Percentiles rank a stretch among this genome's conserved stretches.
Conservation (phyloP, 1,284 basidiomycete species). For the Tylopilus orsonianus region DNA sequence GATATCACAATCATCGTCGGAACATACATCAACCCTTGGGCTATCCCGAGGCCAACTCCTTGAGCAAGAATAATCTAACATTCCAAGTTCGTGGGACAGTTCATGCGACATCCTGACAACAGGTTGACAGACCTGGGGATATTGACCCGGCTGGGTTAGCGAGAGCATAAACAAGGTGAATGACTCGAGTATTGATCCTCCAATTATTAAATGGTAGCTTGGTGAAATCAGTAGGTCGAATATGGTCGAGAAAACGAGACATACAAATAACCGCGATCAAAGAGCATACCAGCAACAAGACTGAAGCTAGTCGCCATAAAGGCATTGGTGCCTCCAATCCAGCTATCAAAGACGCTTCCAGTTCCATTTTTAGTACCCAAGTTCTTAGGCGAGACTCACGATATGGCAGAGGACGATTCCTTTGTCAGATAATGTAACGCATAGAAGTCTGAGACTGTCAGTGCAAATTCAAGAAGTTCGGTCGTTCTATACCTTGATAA, state of each 20-base stretch:
- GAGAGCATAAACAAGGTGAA: conserved; percentile 34
- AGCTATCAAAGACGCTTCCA: conserved; percentile 18
- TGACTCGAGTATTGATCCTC: conserved; percentile 28
- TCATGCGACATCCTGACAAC: neutral
- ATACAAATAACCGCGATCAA: conserved; percentile 35
- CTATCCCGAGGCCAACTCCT: conserved; percentile 34
- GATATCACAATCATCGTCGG: conserved; percentile 34
- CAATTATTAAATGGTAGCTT: conserved; percentile 32
- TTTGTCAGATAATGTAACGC: conserved; percentile 33
- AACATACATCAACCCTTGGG: conserved; percentile 32
- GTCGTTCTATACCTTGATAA: conserved; percentile 29
- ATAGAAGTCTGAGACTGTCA: conserved; percentile 27
- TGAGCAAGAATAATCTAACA: conserved; percentile 36
- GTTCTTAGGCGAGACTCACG: conserved; percentile 19
- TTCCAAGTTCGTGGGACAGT: neutral
- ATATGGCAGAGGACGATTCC: conserved; percentile 29
- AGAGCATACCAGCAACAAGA: conserved; percentile 23
- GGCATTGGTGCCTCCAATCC: conserved; percentile 33
- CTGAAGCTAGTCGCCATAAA: conserved; percentile 15
- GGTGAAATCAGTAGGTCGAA: conserved; percentile 4
- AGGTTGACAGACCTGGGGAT: conserved; percentile 25
- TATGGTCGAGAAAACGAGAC: conserved; percentile 1
- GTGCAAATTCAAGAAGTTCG: neutral
- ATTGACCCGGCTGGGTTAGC: conserved; percentile 20
- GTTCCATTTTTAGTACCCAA: neutral